Percentiles rank a stretch among this genome's conserved stretches.
Evolutionary conservation across 495 filamentous ascomycete genomes (phyloP).

Genomic region (Echria macrotheca): DNA sequence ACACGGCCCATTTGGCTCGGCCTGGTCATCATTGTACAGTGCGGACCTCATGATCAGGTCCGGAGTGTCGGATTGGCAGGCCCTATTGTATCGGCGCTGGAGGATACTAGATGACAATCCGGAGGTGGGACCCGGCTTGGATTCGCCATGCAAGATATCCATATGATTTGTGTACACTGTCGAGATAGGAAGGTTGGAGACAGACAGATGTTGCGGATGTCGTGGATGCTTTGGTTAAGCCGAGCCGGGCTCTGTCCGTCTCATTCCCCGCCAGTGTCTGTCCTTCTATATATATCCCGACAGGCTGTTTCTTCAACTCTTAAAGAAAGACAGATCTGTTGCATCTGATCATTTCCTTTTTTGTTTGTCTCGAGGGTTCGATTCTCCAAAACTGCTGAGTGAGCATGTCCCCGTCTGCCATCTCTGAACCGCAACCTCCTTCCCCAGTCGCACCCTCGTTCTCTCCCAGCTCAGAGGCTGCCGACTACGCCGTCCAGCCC

Average conservation of each 20-base stretch:
- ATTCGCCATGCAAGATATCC: too few relatives aligned
- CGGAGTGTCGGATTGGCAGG: background rate
- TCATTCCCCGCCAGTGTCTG: background rate
- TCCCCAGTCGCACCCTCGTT: conserved; percentile 26
- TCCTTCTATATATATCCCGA: background rate
- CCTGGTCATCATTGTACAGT: conserved; percentile 15
- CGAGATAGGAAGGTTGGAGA: conserved; percentile 4
- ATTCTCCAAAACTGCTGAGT: conserved; percentile 11
- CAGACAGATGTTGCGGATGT: too few relatives aligned
- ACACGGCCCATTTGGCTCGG: conserved; percentile 12
- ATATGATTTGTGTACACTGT: background rate
- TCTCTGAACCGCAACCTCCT: conserved; percentile 49
- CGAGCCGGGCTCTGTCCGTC: background rate
- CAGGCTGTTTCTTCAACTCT: background rate
- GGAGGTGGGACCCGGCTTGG: background rate
- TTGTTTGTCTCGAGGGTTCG: background rate
- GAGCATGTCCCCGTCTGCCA: conserved; percentile 69
- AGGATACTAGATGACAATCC: background rate
- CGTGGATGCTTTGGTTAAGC: too few relatives aligned
- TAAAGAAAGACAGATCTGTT: too few relatives aligned
- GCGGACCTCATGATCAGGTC: conserved; percentile 14
- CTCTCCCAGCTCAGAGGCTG: conserved; percentile 35
- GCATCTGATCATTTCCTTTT: too few relatives aligned
- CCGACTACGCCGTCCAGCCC: conserved; percentile 40
- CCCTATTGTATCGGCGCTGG: too few relatives aligned